These are phyloP conservation scores for Gossypium bickii DNA, from an alignment of 345 rosid genomes.

Conservation along the genomic window DNA sequence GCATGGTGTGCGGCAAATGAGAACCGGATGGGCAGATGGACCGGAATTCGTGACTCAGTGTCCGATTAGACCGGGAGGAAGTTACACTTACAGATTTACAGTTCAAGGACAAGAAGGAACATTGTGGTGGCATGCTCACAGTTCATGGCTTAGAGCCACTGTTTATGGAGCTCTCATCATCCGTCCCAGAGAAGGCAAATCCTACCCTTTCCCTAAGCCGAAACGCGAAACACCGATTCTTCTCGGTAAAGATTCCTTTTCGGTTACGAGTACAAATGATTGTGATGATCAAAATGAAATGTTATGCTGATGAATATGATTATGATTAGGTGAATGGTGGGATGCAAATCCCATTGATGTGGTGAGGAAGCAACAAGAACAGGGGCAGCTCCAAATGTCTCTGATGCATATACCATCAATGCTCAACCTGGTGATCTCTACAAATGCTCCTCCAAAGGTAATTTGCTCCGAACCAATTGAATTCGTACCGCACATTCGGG, in stretches of 20 bases:
- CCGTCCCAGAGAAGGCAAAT: constrained; percentile 29
- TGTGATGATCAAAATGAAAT: background rate
- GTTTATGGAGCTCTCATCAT: constrained; percentile 88
- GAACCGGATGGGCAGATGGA: constrained; percentile 95
- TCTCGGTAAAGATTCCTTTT: background rate
- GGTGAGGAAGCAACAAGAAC: constrained; percentile 61
- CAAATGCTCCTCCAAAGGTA: constrained; percentile 79
- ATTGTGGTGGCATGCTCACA: constrained; percentile 97
- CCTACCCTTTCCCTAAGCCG: constrained; percentile 55
- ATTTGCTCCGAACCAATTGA: background rate
- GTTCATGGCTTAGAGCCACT: constrained; percentile 59
- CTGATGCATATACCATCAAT: constrained; percentile 84
- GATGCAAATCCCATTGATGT: constrained; percentile 79
- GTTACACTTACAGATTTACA: constrained; percentile 78
- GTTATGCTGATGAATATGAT: background rate
- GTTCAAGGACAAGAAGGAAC: constrained; percentile 89
- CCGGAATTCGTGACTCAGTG: constrained; percentile 94
- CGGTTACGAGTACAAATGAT: background rate
- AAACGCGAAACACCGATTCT: background rate
- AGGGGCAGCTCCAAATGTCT: constrained; percentile 68
- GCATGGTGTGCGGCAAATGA: constrained; percentile 85
- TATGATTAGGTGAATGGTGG: constrained; percentile 89
- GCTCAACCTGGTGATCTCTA: constrained; percentile 95
- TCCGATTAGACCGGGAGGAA: constrained; percentile 80
- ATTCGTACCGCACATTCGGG: background rate